Percentiles rank a stretch among this genome's conserved stretches.
Conservation (phyloP, 352 stramenopile species). For the Phytophthora syringae region DNA sequence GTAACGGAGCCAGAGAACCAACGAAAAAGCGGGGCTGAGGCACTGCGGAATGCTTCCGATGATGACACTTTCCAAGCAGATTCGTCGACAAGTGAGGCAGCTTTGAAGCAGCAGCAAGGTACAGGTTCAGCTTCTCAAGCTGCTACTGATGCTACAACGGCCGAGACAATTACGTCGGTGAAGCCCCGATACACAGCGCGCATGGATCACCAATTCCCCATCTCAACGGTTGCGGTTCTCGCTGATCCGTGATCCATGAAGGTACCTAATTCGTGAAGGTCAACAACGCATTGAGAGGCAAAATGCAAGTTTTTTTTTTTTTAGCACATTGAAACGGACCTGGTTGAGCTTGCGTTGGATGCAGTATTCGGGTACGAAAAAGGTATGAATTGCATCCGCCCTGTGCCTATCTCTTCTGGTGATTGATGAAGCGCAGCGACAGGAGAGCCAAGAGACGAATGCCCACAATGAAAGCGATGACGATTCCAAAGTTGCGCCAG, state of each 20-base stretch:
- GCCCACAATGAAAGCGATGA: slow-evolving; percentile 54
- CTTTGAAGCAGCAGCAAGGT: slow-evolving; percentile 3
- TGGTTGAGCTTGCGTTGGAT: too few species aligned
- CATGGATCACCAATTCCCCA: slow-evolving; percentile 74
- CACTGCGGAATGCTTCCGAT: background rate
- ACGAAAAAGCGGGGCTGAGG: background rate
- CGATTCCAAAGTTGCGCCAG: slow-evolving; percentile 47
- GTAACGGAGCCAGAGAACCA: slow-evolving; percentile 7
- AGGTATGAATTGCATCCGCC: background rate
- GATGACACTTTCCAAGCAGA: background rate
- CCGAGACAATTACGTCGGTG: background rate
- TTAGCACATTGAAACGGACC: too few species aligned
- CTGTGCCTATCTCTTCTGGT: slow-evolving; percentile 50
- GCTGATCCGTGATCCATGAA: slow-evolving; percentile 63
- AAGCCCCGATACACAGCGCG: slow-evolving; percentile 61
- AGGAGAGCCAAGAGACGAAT: slow-evolving; percentile 57
- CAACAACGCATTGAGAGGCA: too few species aligned
- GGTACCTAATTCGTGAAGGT: too few species aligned
- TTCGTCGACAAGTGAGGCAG: background rate
- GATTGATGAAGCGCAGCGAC: slow-evolving; percentile 63
- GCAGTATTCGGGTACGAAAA: too few species aligned
- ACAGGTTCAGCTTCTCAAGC: background rate
- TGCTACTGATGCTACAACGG: slow-evolving; percentile 4
- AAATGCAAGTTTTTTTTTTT: slow-evolving; percentile 1
- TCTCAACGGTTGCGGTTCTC: slow-evolving; percentile 76